Conservation (phyloP, 371 early-diverging fungal species). For the Batkoa obscura region DNA sequence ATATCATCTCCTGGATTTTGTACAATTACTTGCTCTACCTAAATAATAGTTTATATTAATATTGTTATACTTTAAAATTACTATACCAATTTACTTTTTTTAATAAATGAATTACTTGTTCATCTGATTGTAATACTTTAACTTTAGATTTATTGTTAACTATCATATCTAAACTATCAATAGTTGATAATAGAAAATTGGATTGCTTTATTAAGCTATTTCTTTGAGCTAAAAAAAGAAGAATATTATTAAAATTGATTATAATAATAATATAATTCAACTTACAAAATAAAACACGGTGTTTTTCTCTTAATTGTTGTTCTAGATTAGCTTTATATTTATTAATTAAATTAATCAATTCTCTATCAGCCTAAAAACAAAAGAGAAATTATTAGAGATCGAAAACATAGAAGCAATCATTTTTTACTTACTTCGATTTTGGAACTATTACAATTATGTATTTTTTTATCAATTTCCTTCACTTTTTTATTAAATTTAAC, state of each 20-base stretch:
- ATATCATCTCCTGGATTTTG: conserved; percentile 3
- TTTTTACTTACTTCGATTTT: not conserved
- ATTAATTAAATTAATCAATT: not conserved
- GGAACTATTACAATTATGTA: conserved; percentile 1
- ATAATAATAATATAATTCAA: not conserved
- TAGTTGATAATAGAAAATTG: not conserved
- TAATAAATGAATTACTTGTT: not conserved
- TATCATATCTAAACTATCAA: not conserved
- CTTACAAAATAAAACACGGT: not conserved
- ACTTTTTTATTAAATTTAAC: conserved; percentile 1
- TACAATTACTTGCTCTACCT: conserved; percentile 3
- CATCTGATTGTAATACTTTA: conserved; percentile 2
- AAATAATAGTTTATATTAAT: too few species aligned
- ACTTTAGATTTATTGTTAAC: not conserved
- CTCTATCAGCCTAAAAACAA: conserved; percentile 2
- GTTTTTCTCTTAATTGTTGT: conserved; percentile 4
- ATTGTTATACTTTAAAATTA: too few species aligned
- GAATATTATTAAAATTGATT: too few species aligned
- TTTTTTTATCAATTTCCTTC: conserved; percentile 2
- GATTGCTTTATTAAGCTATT: not conserved
- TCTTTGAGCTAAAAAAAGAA: not conserved
- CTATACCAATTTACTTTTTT: not conserved
- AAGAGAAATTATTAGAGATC: not conserved
- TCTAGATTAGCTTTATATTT: conserved; percentile 1
- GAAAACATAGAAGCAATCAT: not conserved